phyloP scores from a whole-genome alignment of 148 eudicot genomes.

The Linanthus parryae region DNA sequence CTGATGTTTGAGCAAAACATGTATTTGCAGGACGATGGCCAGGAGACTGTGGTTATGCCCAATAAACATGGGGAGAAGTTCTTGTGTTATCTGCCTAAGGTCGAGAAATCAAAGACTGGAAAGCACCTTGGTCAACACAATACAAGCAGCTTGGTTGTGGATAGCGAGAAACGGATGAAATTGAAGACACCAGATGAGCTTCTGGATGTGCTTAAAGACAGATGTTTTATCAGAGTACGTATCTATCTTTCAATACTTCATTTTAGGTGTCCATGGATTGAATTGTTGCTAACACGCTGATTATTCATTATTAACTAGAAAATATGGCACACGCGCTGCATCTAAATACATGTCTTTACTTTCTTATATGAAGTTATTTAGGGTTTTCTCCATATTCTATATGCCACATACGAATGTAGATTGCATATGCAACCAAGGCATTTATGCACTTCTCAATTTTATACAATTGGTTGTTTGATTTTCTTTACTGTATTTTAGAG shows the following conservation, averaged over 20 bases:
- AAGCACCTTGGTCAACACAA: slow-evolving; percentile 57
- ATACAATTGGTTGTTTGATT: too few species aligned
- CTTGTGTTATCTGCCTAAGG: slow-evolving; percentile 72
- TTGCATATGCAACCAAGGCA: too few species aligned
- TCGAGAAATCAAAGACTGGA: slow-evolving; percentile 68
- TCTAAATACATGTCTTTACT: too few species aligned
- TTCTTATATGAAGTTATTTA: too few species aligned
- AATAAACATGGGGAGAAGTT: slow-evolving; percentile 64
- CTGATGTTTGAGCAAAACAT: neutral
- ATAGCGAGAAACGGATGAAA: slow-evolving; percentile 61
- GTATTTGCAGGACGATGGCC: slow-evolving; percentile 62
- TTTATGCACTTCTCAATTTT: too few species aligned
- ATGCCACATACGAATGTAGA: too few species aligned
- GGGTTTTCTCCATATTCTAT: too few species aligned
- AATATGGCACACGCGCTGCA: too few species aligned
- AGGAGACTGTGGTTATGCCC: slow-evolving; percentile 76
- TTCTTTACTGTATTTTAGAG: too few species aligned
- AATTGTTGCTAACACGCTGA: too few species aligned
- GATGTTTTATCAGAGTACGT: slow-evolving; percentile 71
- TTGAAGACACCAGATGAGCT: slow-evolving; percentile 95
- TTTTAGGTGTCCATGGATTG: too few species aligned
- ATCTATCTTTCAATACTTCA: neutral
- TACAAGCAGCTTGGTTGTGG: slow-evolving; percentile 80
- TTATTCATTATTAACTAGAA: too few species aligned
- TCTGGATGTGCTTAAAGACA: slow-evolving; percentile 64